These are phyloP conservation scores for Alternaria brassicae DNA, from an alignment of 2,329 filamentous ascomycete genomes.

Conservation along the genomic window DNA sequence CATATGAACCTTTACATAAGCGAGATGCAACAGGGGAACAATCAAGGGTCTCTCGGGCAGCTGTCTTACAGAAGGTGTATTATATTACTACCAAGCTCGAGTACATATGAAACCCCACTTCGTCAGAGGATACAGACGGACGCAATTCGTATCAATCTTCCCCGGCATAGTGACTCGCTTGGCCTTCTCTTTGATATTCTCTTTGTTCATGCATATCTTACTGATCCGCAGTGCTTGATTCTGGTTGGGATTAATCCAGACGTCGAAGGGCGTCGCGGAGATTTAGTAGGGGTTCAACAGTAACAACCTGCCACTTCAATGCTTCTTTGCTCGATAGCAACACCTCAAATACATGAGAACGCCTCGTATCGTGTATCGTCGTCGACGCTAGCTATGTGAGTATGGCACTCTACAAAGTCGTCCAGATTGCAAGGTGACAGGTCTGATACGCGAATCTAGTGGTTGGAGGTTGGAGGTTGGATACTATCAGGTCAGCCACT, in stretches of 20 bases:
- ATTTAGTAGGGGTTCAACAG: constrained; percentile 30
- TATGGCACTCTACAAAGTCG: constrained; percentile 10
- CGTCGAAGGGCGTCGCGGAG: constrained; percentile 22
- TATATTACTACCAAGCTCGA: neutral
- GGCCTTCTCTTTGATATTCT: constrained; percentile 28
- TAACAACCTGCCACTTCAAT: constrained; percentile 22
- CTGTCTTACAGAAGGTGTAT: neutral
- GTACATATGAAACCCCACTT: constrained; percentile 22
- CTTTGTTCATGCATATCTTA: constrained; percentile 42
- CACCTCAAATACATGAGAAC: constrained; percentile 34
- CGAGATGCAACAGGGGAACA: no score
- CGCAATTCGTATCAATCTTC: constrained; percentile 32
- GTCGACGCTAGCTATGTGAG: constrained; percentile 11
- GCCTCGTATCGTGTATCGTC: constrained; percentile 19
- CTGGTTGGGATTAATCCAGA: no score
- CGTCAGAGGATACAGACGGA: constrained; percentile 34
- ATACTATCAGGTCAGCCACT: neutral
- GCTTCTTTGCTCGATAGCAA: constrained; percentile 2
- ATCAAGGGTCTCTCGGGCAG: no score
- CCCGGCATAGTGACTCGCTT: constrained; percentile 38
- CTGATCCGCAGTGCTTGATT: constrained; percentile 33
- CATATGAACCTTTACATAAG: no score
- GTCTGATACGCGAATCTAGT: constrained; percentile 20
- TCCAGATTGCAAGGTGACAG: constrained; percentile 10
- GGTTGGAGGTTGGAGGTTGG: neutral